Conservation (phyloP, 2,329 filamentous ascomycete species). For the Alternaria sp. region DNA sequence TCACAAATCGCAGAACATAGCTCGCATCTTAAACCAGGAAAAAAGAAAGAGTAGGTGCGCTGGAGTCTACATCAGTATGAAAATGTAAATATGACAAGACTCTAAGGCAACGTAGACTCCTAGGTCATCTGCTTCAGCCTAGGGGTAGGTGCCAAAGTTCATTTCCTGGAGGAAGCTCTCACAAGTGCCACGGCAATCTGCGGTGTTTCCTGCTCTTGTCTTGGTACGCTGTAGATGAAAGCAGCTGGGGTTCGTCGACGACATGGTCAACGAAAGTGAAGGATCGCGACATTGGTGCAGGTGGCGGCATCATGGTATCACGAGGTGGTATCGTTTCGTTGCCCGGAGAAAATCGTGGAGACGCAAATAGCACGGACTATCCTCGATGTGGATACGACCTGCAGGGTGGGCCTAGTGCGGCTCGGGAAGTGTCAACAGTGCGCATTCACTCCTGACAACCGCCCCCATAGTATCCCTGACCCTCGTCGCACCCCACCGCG, state of each 20-base stretch:
- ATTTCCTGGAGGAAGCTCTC: not conserved
- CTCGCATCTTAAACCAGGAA: too few species aligned
- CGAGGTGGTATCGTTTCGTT: not conserved
- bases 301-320: not conserved
- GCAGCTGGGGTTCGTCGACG: too few species aligned
- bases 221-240: not conserved
- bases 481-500: conserved; percentile 29
- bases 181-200: not conserved
- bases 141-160: too few species aligned
- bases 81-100: not conserved
- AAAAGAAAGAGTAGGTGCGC: too few species aligned
- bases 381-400: not conserved
- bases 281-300: not conserved
- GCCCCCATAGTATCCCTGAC: conserved; percentile 23
- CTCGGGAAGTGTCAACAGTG: conserved; percentile 18
- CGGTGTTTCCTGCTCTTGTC: not conserved
- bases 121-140: not conserved
- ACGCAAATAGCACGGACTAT: conserved; percentile 6
- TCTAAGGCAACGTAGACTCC: not conserved
- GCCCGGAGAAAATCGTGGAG: not conserved
- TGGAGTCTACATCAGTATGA: too few species aligned
- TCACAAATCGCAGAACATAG: too few species aligned
- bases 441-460: conserved; percentile 42
- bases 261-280: not conserved
- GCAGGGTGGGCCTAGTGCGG: conserved; percentile 13